A percentile compares a stretch with the other conserved stretches of the same genome.
These are phyloP conservation scores for Mucor saturninus DNA, from an alignment of 371 early-diverging fungal genomes.

Conservation along the genomic window DNA sequence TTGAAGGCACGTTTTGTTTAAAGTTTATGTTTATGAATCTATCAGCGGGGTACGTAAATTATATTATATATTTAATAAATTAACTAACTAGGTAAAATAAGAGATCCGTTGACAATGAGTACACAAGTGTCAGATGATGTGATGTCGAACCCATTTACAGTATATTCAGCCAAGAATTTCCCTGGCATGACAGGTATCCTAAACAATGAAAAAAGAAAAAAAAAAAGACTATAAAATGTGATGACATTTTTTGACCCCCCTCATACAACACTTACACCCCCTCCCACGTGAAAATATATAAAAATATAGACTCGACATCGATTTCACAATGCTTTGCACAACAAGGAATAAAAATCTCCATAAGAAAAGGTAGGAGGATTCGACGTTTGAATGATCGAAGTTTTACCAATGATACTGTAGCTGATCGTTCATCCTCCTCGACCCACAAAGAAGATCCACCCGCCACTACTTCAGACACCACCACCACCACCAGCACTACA, in stretches of 20 bases:
- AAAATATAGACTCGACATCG: slow-evolving; percentile 55
- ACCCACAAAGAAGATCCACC: background rate
- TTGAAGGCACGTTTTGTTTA: slow-evolving; percentile 49
- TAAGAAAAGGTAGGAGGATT: slow-evolving; percentile 53
- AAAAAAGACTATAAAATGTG: background rate
- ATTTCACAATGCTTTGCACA: slow-evolving; percentile 71
- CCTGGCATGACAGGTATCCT: slow-evolving; percentile 67
- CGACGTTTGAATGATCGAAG: slow-evolving; percentile 20
- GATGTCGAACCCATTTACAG: slow-evolving; percentile 48
- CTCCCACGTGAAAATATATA: too few relatives aligned
- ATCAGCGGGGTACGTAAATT: slow-evolving; percentile 34
- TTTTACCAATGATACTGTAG: slow-evolving; percentile 9
- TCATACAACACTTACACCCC: background rate
- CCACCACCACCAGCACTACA: too few relatives aligned
- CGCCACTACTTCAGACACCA: background rate
- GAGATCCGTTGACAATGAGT: slow-evolving; percentile 42
- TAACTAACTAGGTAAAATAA: slow-evolving; percentile 4
- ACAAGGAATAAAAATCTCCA: slow-evolving; percentile 71
- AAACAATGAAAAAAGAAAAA: background rate
- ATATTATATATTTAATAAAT: background rate
- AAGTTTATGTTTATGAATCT: slow-evolving; percentile 48
- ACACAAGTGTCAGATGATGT: slow-evolving; percentile 34
- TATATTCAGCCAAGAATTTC: slow-evolving; percentile 59
- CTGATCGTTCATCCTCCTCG: slow-evolving; percentile 6
- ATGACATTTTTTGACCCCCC: too few relatives aligned